Evolutionary conservation across 768 basidiomycete species (phyloP).

Genomic region (Psilocybe subaeruginosa): DNA sequence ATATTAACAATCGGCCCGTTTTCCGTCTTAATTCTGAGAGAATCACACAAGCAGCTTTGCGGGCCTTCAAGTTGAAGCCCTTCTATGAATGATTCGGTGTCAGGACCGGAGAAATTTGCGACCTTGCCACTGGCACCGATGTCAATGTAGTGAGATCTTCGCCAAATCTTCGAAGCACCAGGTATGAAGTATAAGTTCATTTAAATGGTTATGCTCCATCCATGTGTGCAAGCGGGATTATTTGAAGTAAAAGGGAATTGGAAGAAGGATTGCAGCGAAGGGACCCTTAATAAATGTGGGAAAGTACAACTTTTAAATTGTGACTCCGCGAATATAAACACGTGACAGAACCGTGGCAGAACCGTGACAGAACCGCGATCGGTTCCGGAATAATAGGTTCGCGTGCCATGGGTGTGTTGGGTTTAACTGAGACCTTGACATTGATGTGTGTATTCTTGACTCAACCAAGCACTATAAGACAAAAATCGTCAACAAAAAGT

Average conservation of each 20-base stretch:
- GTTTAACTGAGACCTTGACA: no score
- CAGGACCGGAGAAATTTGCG: not conserved
- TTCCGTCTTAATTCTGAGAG: not conserved
- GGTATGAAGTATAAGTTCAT: not conserved
- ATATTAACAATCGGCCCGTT: not conserved
- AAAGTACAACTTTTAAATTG: not conserved
- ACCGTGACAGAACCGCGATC: not conserved
- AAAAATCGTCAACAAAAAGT: not conserved
- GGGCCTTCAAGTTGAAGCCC: not conserved
- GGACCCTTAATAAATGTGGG: not conserved
- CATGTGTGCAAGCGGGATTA: not conserved
- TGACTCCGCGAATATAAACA: slow-evolving; percentile 9
- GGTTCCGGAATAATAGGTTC: not conserved
- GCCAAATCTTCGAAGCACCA: not conserved
- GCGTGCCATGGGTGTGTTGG: not conserved
- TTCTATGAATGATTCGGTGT: not conserved
- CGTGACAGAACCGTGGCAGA: not conserved
- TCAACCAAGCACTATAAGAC: slow-evolving; percentile 2
- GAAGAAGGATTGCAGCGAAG: not conserved
- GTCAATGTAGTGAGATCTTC: not conserved
- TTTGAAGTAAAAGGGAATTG: not conserved
- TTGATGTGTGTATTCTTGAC: slow-evolving; percentile 4
- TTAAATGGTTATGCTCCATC: not conserved
- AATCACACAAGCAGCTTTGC: not conserved
- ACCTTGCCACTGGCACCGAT: not conserved